Evolutionary conservation across 2,329 filamentous ascomycete species (phyloP).

Genomic region (Penicillium sp.): DNA sequence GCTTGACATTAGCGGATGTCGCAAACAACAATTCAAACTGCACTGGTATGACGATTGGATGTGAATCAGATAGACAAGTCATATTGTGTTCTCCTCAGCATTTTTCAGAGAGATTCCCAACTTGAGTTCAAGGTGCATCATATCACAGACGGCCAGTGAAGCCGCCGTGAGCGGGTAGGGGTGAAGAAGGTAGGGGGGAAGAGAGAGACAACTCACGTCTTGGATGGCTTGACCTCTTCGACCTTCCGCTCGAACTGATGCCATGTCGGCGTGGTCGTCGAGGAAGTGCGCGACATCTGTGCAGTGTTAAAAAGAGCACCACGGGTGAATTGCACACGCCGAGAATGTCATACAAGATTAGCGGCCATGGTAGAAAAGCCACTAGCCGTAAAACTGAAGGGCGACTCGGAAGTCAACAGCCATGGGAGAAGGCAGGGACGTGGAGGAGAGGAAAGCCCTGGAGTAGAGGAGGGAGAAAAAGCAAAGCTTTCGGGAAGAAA

Average conservation of each 20-base stretch:
- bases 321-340: conserved; percentile 30
- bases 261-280: conserved; percentile 67
- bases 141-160: conserved; percentile 48
- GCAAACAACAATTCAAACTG: conserved; percentile 1
- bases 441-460: conserved; percentile 20
- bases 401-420: conserved; percentile 33
- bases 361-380: conserved; percentile 35
- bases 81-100: conserved; percentile 82
- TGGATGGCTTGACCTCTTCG: conserved; percentile 79
- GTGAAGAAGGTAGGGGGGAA: conserved; percentile 6
- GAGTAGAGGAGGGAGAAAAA: conserved; percentile 18
- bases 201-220: conserved; percentile 67
- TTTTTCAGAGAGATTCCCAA: conserved; percentile 99
- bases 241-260: conserved; percentile 78
- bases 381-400: conserved; percentile 34
- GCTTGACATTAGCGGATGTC: conserved; percentile 29
- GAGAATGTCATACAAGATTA: conserved; percentile 42
- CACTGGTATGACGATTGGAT: conserved; percentile 14
- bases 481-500: conserved; percentile 18
- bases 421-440: conserved; percentile 30
- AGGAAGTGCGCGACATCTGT: conserved; percentile 68
- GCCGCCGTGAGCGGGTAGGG: conserved; percentile 12
- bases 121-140: conserved; percentile 80
- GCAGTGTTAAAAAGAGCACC: conserved; percentile 36
- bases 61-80: conserved; percentile 70